Evolutionary conservation across 2,329 filamentous ascomycete species (phyloP), one percentile per base, ranked within the genome.

Genomic region (Botrytis galanthina): DNA sequence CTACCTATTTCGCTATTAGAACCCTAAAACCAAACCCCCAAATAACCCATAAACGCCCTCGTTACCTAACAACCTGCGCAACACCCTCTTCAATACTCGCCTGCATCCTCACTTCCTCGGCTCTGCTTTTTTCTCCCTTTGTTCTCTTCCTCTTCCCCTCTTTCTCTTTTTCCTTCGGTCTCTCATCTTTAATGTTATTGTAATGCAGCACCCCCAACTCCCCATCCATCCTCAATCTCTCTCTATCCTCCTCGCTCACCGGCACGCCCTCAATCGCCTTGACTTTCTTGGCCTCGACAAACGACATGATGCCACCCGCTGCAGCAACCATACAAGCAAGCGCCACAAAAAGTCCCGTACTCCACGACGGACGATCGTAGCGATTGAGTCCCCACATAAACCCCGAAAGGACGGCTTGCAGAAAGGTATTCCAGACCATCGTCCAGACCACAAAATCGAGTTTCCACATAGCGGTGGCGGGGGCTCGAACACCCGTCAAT

Each of bases 371-470:
- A n/a, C 94, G 86, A 35, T 91, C 83, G 78, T 90, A 91, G 35
- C 92, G 85, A 79, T 93, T 92, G 82, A 92, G 85, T 2, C 88
- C 90, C 92, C 93, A 97, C 94, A 97, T 97, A 83, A 94, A 92
- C 4, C 88, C 91, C 14, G 90, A 92, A 2, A 97, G 86, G 29
- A 89, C 86, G 57, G 86, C 86, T 81, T 97, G 94, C 62, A 96
- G 86, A 72, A 95, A 87, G 0, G 93, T 96, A 79, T 97, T 97
- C 84, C 85, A 86, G 4, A 94, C 87, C 83, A 94, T 94, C 77
- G 91, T 86, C 91, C 91, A 95, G 51, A 97, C 86, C 48, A 95
- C 89, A 73, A 92, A 89, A 77, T 96, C 93, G 79, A 97, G 84
- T 82, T 93, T 95, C 92, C 93, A 95, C 18, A 87, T 76, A 35